Evolutionary conservation across 2,329 filamentous ascomycete species (phyloP), one percentile per base, ranked within the genome.

Genomic region (Fusarium coicis): DNA sequence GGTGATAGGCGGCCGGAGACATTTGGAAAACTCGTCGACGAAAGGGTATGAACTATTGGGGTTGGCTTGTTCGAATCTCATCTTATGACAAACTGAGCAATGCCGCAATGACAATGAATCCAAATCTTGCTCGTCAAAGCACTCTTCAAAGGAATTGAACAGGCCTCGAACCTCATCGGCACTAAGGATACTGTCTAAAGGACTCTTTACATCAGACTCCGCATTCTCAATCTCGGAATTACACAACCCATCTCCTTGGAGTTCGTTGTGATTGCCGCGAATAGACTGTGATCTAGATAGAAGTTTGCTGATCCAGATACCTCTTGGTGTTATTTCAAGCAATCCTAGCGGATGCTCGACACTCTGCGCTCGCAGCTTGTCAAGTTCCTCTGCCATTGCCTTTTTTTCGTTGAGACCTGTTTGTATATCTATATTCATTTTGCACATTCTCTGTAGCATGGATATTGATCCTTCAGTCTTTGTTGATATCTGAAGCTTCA

Each of bases 181-280:
- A 14, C 18, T 56, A 30, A 56, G 54, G 15, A 56, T 10, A 12
- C 16, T 46, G 30, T 56, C 54, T 14, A 56, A 30, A 21, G 30
- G 30, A n/a, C n/a, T 21, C 16, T 36, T 28, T 6, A 44, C 7
- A 26, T 46, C n/a, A 10, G 40, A n/a, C 4, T 4, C 16, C 10
- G 23, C 23, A 28, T 11, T 21, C 28, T 23, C 18, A 8, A 15
- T 12, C 15, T 9, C 6, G 7, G 12, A 28, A n/a, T n/a, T 2
- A 16, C 2, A 10, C 14, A 15, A 8, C 15, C 14, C 34, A 8
- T 16, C 6, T 1, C 2, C 11, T n/a, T 28, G 12, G 2, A 9
- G 10, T 28, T 23, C 12, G 23, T 28, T 19, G 1, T 10, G 2
- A 12, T 16, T 8, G 7, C 11, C 10, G 5, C 16, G 1, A 4